Evolutionary conservation across 1,139 yeast species (phyloP), one percentile per base, ranked within the genome.

Genomic region (Zygosaccharomyces sapae): DNA sequence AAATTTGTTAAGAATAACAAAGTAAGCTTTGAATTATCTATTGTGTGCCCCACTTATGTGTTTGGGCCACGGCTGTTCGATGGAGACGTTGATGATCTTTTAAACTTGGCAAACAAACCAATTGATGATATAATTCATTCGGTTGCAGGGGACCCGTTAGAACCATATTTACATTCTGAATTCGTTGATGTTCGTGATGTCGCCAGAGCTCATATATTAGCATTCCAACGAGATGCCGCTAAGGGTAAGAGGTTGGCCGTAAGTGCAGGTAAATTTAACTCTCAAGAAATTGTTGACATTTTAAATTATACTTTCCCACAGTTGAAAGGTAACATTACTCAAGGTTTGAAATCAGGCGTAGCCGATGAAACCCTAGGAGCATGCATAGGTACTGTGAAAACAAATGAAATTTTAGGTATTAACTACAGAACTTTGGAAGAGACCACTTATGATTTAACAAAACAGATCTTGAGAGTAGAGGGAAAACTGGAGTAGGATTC

Each of bases 131-230:
- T 69, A 4, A 33, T 57, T n/a, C 49, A 54, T 33, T 38, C 54
- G 7, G 43, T 58, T 54, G 43, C 53, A 18, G 57, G 48, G 4
- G 48, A 37, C n/a, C 41, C 27, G 18, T 31, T 46, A 25, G 50
- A 49, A 20, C 37, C 41, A 22, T 20, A 39, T 40, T 53, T 61
- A 29, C 71, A 69, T 57, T 61, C 66, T 31, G 46, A 47, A 12
- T 71, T 50, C 55, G 69, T 75, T 25, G 81, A 79, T 58, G 83
- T 79, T 1, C 68, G 82, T 49, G 81, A 79, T 55, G 76, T 76
- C 9, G 81, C 82, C 2, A 61, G 57, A 48, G 79, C 80, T 7
- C 83, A 78, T 56, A 59, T 78, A 12, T 53, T 59, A 37, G 77
- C 76, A 1, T 66, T 74, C 54, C 72, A 70, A 52, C 57, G 53